phyloP scores from a whole-genome alignment of 2,329 filamentous ascomycete genomes.

The Paecilomyces sp. region DNA sequence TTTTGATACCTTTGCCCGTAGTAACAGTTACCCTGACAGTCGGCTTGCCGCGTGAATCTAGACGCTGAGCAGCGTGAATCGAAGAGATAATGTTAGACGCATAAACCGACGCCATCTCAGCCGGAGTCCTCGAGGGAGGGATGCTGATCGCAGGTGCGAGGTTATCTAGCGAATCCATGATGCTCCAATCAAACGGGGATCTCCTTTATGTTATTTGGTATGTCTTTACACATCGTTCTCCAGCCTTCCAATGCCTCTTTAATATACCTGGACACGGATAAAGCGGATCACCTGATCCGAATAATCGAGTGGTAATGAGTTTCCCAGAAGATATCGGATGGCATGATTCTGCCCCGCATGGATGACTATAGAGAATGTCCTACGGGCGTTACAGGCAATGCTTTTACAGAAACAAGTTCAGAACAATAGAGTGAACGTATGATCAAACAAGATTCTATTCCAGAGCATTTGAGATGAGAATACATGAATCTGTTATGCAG shows the following conservation, averaged over 20 bases:
- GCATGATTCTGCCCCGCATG: not conserved
- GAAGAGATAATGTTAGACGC: not conserved
- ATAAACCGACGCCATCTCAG: not conserved
- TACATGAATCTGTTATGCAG: not conserved
- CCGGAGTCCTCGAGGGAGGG: not conserved
- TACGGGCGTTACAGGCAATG: not conserved
- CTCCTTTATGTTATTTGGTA: no score
- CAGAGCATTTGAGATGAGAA: not conserved
- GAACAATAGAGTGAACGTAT: not conserved
- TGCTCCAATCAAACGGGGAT: not conserved
- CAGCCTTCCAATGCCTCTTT: not conserved
- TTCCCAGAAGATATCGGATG: not conserved
- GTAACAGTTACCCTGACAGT: slow-evolving; percentile 26
- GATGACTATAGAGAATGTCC: not conserved
- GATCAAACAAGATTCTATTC: not conserved
- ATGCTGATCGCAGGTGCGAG: not conserved
- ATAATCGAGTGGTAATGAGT: not conserved
- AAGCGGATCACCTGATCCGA: not conserved
- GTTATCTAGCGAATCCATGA: not conserved
- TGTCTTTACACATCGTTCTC: no score
- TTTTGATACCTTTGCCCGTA: slow-evolving; percentile 15
- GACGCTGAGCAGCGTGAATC: slow-evolving; percentile 17
- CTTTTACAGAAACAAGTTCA: not conserved
- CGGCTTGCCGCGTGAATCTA: slow-evolving; percentile 29
- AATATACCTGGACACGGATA: not conserved